Percentiles rank a stretch among this genome's conserved stretches.
Conservation (phyloP, 225 moss, liverwort and hornwort genomes). For the Climacium dendroides region DNA sequence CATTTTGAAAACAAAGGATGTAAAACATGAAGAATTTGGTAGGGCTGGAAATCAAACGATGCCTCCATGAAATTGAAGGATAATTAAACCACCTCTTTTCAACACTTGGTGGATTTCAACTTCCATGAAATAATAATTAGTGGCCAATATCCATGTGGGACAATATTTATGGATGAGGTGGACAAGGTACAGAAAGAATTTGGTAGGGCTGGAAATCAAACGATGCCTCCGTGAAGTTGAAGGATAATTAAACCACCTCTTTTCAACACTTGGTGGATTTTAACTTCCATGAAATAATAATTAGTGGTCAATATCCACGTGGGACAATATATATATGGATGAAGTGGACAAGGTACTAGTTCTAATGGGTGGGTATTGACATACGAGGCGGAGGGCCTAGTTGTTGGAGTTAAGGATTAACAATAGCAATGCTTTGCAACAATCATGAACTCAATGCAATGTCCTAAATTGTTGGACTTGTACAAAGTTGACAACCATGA, state of each 20-base stretch:
- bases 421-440: background rate
- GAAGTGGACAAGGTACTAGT: background rate
- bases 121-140: background rate
- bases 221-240: accelerated
- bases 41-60: background rate
- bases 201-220: background rate
- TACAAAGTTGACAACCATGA: background rate
- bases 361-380: background rate
- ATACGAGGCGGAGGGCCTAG: accelerated
- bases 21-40: background rate
- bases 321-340: too few relatives aligned
- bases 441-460: background rate
- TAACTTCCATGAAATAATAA: background rate
- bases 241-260: background rate
- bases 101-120: background rate
- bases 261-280: background rate
- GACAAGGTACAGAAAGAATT: too few relatives aligned
- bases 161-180: accelerated
- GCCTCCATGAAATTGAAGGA: background rate
- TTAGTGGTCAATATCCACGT: accelerated
- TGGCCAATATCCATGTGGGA: accelerated
- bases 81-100: background rate
- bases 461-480: background rate
- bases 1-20: background rate
- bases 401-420: background rate